Evolutionary conservation across 179 eudicot species (phyloP).

Genomic region (Beta lomatogona): DNA sequence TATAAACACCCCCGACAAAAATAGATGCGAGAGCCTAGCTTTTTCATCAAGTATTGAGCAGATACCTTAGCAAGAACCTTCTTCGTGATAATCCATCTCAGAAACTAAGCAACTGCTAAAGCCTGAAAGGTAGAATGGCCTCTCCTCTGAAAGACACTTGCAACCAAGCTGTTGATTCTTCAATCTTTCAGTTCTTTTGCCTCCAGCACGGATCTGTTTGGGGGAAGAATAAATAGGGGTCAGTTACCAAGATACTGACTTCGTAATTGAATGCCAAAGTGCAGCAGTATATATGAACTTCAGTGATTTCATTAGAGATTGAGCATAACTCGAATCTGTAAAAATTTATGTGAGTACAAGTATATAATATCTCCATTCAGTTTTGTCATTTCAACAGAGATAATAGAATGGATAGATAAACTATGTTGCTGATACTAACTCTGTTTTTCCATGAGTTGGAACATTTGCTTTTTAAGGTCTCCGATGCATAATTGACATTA

Average conservation of each 20-base stretch:
- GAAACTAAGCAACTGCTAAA: constrained; percentile 20
- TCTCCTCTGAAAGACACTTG: constrained; percentile 14
- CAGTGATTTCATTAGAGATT: background rate
- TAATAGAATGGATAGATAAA: background rate
- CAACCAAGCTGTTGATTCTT: constrained; percentile 23
- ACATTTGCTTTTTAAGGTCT: background rate
- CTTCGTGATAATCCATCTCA: constrained; percentile 2
- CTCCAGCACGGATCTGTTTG: constrained; percentile 23
- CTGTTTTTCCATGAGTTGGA: background rate
- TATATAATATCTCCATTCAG: background rate
- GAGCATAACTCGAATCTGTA: background rate
- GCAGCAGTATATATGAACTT: background rate
- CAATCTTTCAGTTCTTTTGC: background rate
- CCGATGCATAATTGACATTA: background rate
- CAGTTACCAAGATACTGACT: background rate
- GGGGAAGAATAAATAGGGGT: constrained; percentile 2
- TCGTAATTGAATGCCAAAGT: background rate
- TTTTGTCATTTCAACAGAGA: background rate
- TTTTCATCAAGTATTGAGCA: constrained; percentile 19
- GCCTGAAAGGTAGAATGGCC: background rate
- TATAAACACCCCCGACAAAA: constrained; percentile 12
- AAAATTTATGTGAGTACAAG: background rate
- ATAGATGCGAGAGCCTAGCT: constrained; percentile 16
- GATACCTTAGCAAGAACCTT: constrained; percentile 28
- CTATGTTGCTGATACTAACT: background rate